A percentile compares a stretch with the other conserved stretches of the same genome.
Evolutionary conservation across 441 rosid species (phyloP).

Genomic region (Adansonia grandidieri): DNA sequence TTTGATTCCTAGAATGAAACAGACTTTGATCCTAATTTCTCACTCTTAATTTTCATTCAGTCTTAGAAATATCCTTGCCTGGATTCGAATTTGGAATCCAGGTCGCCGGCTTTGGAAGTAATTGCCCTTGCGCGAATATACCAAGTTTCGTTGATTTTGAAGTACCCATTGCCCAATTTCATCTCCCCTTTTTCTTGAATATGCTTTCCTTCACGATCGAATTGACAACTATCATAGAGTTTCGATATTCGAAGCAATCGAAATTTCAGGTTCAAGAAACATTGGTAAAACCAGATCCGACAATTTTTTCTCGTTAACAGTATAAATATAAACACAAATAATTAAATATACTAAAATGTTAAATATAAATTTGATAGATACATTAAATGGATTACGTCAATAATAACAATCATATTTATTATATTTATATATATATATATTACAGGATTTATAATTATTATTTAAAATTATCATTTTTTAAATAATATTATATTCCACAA

Average conservation of each 20-base stretch:
- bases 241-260: neutral
- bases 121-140: neutral
- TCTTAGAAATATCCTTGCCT: neutral
- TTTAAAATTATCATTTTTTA: too few relatives aligned
- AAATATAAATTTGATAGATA: too few relatives aligned
- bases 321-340: too few relatives aligned
- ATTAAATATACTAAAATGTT: too few relatives aligned
- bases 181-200: neutral
- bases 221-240: neutral
- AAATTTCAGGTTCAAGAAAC: neutral
- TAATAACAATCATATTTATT: too few relatives aligned
- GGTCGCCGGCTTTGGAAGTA: neutral
- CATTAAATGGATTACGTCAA: too few relatives aligned
- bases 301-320: too few relatives aligned
- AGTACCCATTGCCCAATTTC: neutral
- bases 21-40: neutral
- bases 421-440: too few relatives aligned
- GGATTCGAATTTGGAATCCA: neutral
- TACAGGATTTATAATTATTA: too few relatives aligned
- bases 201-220: conserved; percentile 8
- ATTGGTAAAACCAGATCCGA: too few relatives aligned
- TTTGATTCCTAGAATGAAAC: neutral
- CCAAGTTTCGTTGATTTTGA: conserved; percentile 11
- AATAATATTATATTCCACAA: neutral
- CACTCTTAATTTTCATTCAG: neutral